phyloP scores from a whole-genome alignment of 805 yeast genomes.

The Lipomyces sp. region DNA sequence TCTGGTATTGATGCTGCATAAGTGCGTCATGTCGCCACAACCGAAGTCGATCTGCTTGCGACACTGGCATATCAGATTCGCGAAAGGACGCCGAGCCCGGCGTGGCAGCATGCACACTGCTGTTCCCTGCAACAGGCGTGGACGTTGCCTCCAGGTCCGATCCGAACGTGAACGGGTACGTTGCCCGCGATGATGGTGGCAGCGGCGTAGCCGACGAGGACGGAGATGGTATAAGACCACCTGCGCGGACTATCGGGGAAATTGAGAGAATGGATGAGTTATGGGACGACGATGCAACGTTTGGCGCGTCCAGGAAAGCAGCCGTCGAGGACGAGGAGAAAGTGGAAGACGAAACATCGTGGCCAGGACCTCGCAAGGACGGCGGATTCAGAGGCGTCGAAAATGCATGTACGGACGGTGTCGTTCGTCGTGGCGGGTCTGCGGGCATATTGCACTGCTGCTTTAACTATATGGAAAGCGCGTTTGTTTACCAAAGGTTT shows the following conservation, averaged over 20 bases:
- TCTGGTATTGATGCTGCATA: slow-evolving; percentile 83
- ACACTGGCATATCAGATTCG: not conserved
- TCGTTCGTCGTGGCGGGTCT: slow-evolving; percentile 1
- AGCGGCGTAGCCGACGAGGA: slow-evolving; percentile 13
- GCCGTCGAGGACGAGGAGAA: slow-evolving; percentile 5
- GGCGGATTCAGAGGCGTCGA: slow-evolving; percentile 13
- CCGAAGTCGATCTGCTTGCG: slow-evolving; percentile 68
- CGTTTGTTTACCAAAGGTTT: no score
- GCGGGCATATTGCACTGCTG: not conserved
- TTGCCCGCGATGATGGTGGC: slow-evolving; percentile 8
- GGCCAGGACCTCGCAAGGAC: not conserved
- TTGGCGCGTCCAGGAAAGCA: slow-evolving; percentile 13
- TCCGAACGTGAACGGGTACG: slow-evolving; percentile 14
- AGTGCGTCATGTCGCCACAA: slow-evolving; percentile 92
- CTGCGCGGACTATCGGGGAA: slow-evolving; percentile 21
- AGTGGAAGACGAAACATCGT: not conserved
- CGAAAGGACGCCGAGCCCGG: not conserved
- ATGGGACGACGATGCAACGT: slow-evolving; percentile 11
- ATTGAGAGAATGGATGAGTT: slow-evolving; percentile 25
- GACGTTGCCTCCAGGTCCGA: slow-evolving; percentile 27
- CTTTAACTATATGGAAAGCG: not conserved
- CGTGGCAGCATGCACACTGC: not conserved
- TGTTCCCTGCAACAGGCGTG: slow-evolving; percentile 9
- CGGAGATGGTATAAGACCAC: slow-evolving; percentile 3
- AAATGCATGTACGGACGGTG: slow-evolving; percentile 5